Base-by-base conservation (phyloP, 352 stramenopile genomes). In the Albugo laibachii region DNA sequence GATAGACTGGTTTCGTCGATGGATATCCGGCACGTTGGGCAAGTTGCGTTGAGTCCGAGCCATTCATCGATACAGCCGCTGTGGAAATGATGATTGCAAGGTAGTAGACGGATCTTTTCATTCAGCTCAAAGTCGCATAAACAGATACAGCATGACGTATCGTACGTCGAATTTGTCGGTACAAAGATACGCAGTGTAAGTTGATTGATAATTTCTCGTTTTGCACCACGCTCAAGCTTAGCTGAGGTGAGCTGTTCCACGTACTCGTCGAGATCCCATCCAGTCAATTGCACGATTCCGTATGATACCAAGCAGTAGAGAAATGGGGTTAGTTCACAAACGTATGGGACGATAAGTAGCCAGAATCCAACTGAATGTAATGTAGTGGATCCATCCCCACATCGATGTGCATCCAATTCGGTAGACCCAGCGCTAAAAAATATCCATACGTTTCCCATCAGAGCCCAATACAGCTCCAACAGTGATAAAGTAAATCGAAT, bases 51-150 rank as follows among this genome's bases (percentile, higher is more conserved):
- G 48, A 92, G 78, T 21, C 82, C 37, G 13, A 93, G 65, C 80
- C 80, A 93, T 57, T 88, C 77, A 59, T 93, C 80, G 21, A 93
- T 72, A 45, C 80, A 93, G 15, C 87, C 80, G 54, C 83, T 82
- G 57, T 92, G 79, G 61, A 98, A 98, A 53, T 93, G 79, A 61
- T 98, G 94, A 15, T 78, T 54, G 57, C 94, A 98, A 11, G 91
- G 89, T 48, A 98, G 61, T 27, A 97, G 69, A 36, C 92, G 76
- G 24, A 98, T 64, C 12, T 83, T 61, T 60, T 98, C 92, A 19
- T 80, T 63, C 0, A 51, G 13, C 38, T 85, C 71, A 57, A 94
- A 95, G 38, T 95, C 67, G 52, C 84, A 89, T 19, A 94, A 53
- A 45, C 83, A 95, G 53, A 95, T 93, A 55, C 82, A 86, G 66